Percentiles rank a stretch among this genome's conserved stretches.
Conservation (phyloP, 805 yeast genomes). For the Cyberlindnera saturnus region DNA sequence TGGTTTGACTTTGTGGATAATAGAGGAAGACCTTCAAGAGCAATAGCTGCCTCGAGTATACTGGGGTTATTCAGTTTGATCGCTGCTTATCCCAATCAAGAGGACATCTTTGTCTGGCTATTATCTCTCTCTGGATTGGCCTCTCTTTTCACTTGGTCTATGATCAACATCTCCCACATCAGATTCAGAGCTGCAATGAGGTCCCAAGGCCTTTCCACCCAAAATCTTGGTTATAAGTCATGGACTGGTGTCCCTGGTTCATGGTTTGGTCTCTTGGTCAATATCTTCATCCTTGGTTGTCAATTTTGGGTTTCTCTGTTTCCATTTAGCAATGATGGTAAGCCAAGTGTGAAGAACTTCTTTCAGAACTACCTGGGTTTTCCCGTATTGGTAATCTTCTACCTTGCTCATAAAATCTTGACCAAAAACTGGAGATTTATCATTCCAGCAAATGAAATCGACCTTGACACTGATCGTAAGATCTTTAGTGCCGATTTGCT, state of each 20-base stretch:
- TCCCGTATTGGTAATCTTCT: conserved; percentile 39
- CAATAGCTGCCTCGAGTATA: conserved; percentile 41
- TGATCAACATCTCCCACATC: conserved; percentile 48
- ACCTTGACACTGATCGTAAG: conserved; percentile 51
- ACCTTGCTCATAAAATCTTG: conserved; percentile 40
- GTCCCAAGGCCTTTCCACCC: conserved; percentile 41
- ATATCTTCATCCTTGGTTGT: conserved; percentile 43
- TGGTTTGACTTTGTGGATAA: conserved; percentile 46
- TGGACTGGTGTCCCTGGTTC: conserved; percentile 49
- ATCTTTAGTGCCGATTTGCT: conserved; percentile 31
- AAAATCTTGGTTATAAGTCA: conserved; percentile 48
- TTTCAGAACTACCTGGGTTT: conserved; percentile 48
- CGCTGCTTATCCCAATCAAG: conserved; percentile 53
- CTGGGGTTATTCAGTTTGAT: conserved; percentile 59
- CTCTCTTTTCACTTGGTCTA: conserved; percentile 56
- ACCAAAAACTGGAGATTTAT: conserved; percentile 26
- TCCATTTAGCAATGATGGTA: conserved; percentile 40
- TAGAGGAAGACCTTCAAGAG: conserved; percentile 53
- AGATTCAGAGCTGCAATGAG: conserved; percentile 53
- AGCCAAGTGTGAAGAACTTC: conserved; percentile 34
- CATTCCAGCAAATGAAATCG: conserved; percentile 42
- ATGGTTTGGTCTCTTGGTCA: conserved; percentile 39
- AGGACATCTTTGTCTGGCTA: conserved; percentile 58
- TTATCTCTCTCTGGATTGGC: conserved; percentile 56
- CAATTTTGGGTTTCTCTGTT: conserved; percentile 63